phyloP scores from a whole-genome alignment of 495 filamentous ascomycete species.

The Tetracladium setigerum region DNA sequence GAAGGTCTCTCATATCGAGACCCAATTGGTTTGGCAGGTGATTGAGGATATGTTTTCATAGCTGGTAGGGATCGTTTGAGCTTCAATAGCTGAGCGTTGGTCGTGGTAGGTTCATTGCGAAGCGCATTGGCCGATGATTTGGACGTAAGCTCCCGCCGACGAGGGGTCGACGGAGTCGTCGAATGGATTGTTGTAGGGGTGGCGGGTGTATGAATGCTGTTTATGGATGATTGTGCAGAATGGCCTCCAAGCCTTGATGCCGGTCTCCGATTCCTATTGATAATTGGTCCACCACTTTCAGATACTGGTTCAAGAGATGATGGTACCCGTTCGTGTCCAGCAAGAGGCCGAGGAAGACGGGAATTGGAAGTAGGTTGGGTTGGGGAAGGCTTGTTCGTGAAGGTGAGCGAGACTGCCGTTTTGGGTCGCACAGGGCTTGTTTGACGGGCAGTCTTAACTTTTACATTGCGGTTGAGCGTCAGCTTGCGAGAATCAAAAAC shows the following conservation, averaged over 20 bases:
- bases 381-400: constrained; percentile 61
- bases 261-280: constrained; percentile 42
- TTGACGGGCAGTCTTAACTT: constrained; percentile 63
- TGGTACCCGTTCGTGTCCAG: constrained; percentile 54
- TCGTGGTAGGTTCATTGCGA: constrained; percentile 55
- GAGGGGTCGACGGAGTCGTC: constrained; percentile 44
- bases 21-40: constrained; percentile 31
- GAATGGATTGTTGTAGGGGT: constrained; percentile 41
- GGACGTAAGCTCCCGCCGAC: constrained; percentile 48
- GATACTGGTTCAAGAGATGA: constrained; percentile 89
- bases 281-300: constrained; percentile 73
- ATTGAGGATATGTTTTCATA: constrained; percentile 49
- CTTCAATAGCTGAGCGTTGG: constrained; percentile 65
- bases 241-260: constrained; percentile 58
- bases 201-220: constrained; percentile 51
- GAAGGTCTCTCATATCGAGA: constrained; percentile 46
- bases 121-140: constrained; percentile 47
- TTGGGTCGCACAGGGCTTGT: constrained; percentile 58
- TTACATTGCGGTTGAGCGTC: constrained; percentile 88
- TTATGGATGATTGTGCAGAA: constrained; percentile 54
- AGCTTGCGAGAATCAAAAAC: constrained; percentile 72
- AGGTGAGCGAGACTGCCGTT: constrained; percentile 78
- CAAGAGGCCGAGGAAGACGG: constrained; percentile 55
- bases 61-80: constrained; percentile 84
- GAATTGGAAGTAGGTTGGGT: constrained; percentile 27